phyloP scores from a whole-genome alignment of 192 early-diverging fungal genomes.

The Podila horticola region DNA sequence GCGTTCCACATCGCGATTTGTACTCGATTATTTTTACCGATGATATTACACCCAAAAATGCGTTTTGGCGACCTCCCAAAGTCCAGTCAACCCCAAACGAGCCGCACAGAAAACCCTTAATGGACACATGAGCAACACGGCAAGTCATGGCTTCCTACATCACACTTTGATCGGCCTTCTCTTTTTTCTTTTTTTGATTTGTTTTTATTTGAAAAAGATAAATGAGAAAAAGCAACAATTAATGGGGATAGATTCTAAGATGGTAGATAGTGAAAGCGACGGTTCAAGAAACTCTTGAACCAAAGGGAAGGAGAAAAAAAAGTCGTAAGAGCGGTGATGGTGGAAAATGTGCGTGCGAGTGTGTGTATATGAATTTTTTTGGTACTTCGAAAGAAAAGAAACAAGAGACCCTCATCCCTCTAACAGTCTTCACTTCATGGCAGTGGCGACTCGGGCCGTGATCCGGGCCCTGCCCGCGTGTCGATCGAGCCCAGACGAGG shows the following conservation, averaged over 20 bases:
- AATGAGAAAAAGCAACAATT: not conserved
- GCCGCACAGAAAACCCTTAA: too few species aligned
- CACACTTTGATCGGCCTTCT: not conserved
- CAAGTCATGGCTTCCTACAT: not conserved
- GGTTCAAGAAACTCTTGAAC: too few species aligned
- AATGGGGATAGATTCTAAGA: not conserved
- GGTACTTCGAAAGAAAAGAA: not conserved
- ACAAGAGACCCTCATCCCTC: too few species aligned
- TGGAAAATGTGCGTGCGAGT: too few species aligned
- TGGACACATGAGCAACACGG: too few species aligned
- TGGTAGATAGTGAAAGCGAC: too few species aligned
- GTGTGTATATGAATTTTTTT: not conserved
- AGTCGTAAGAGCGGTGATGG: not conserved
- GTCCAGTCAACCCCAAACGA: not conserved
- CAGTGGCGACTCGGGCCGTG: slow-evolving; percentile 15
- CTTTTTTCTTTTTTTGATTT: not conserved
- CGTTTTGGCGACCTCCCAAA: too few species aligned
- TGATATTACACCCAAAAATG: not conserved
- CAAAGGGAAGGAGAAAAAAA: not conserved
- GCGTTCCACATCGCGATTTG: slow-evolving; percentile 4
- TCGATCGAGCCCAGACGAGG: slow-evolving; percentile 41
- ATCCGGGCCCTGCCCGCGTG: slow-evolving; percentile 14
- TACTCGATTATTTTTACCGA: not conserved
- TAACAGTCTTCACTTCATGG: slow-evolving; percentile 4
- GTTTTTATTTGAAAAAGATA: slow-evolving; percentile 2